Base-by-base conservation (phyloP, 768 basidiomycete genomes). In the Cantharellus anzutake region DNA sequence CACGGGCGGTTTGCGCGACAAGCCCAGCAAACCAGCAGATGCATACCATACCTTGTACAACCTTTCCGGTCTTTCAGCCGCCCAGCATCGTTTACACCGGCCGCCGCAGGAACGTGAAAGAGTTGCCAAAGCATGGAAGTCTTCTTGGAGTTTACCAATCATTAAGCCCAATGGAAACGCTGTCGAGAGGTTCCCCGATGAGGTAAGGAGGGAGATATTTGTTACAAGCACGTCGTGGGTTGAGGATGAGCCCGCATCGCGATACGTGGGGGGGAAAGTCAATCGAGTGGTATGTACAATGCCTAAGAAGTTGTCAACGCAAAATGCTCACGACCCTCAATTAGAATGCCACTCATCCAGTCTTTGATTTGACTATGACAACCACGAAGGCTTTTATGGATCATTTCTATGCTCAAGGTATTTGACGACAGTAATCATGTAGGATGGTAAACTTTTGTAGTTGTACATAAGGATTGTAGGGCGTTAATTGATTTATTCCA, bases 11-110 rank as follows among this genome's bases (percentile, higher is more conserved):
- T 70, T 98, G 57, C 75, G 91, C 34, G 96, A 99, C 67, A 99
- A 99, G 67, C 96, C 96, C 11, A 88, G 89, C 42, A 97, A 96
- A 70, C 70, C 71, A n/a, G 73, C 92, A n/a, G 96, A 99, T 68
- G 78, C 88, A 42, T 99, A 99, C 68, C 96, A 99, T 67, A 96
- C 94, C 0, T 71, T 88, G 41, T 98, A 94, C 70, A 93, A 89
- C 67, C 78, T 98, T 2, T 79, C 91, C 3, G 96, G 96, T 7
- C 76, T 96, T 16, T 89, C 94, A 0, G 74, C 80, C 0, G 87
- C 94, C 0, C 96, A 98, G 67, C 91, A 97, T 63, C 78, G 74
- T 48, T 76, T 92, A 1, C 71, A 69, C 42, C 78, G 77, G 0
- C 79, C 81, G 0, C 64, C 69, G 0, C 58, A 68, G 2, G 67